phyloP scores from a whole-genome alignment of 345 rosid species.

The Brassica napus region DNA sequence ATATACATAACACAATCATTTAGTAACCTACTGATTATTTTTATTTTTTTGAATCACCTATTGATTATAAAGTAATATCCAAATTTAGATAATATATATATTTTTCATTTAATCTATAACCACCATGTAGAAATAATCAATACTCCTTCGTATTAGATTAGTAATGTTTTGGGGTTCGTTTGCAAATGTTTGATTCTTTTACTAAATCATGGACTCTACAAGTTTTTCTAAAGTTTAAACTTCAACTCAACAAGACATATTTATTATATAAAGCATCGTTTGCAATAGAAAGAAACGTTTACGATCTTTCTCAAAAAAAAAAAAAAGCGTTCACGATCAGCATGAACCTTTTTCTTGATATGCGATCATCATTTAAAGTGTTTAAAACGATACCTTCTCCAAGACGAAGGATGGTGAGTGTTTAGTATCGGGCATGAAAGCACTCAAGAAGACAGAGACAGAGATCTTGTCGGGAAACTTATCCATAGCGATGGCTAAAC shows the following conservation, averaged over 20 bases:
- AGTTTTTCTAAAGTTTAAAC: neutral
- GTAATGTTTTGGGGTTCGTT: neutral
- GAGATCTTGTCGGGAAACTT: constrained; percentile 38
- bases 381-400: constrained; percentile 19
- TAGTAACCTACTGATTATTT: neutral
- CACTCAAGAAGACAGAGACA: constrained; percentile 32
- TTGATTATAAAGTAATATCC: too few relatives aligned
- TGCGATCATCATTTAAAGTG: neutral
- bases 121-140: neutral
- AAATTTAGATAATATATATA: too few relatives aligned
- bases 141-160: neutral
- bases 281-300: neutral
- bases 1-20: neutral
- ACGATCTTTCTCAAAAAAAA: neutral
- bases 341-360: neutral
- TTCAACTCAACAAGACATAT: neutral
- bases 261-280: neutral
- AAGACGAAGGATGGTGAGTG: constrained; percentile 38
- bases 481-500: constrained; percentile 50
- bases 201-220: neutral
- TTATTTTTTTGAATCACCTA: too few relatives aligned
- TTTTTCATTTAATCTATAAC: too few relatives aligned
- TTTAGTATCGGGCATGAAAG: constrained; percentile 42
- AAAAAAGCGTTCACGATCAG: neutral
- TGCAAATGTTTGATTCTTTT: neutral